A percentile compares a stretch with the other conserved stretches of the same genome.
Evolutionary conservation across 148 eudicot genomes (phyloP).

Genomic region (Rhododendron simsii): DNA sequence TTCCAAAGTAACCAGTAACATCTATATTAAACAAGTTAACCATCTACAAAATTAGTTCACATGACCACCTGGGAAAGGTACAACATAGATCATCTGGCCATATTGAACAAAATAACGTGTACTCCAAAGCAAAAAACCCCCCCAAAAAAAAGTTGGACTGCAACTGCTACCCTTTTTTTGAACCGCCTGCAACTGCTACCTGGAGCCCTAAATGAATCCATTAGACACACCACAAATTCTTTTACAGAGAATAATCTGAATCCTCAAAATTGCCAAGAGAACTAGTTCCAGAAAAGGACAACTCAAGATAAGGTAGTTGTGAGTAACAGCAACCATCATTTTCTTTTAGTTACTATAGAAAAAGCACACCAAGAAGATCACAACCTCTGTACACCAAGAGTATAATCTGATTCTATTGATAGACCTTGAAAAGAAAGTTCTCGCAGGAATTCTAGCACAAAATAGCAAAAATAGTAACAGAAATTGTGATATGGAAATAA

Average conservation of each 20-base stretch:
- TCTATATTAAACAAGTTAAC: neutral
- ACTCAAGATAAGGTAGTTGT: too few relatives aligned
- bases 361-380: neutral
- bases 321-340: too few relatives aligned
- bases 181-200: neutral
- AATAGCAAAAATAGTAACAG: too few relatives aligned
- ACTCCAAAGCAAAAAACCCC: neutral
- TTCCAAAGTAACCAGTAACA: neutral
- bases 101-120: neutral
- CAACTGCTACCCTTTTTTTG: neutral
- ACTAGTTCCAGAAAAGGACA: neutral
- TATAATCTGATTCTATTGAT: neutral
- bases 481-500: too few relatives aligned
- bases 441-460: neutral
- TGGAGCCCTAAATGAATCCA: neutral
- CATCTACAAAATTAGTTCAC: neutral
- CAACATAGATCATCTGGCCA: neutral
- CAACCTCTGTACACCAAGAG: neutral
- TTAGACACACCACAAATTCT: neutral
- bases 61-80: neutral
- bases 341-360: too few relatives aligned
- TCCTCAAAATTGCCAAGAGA: neutral
- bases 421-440: neutral
- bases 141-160: neutral
- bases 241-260: neutral